A percentile compares a stretch with the other conserved stretches of the same genome.
These are phyloP conservation scores for Gomphus sp. DNA, from an alignment of 1,284 basidiomycete genomes.

Conservation along the genomic window DNA sequence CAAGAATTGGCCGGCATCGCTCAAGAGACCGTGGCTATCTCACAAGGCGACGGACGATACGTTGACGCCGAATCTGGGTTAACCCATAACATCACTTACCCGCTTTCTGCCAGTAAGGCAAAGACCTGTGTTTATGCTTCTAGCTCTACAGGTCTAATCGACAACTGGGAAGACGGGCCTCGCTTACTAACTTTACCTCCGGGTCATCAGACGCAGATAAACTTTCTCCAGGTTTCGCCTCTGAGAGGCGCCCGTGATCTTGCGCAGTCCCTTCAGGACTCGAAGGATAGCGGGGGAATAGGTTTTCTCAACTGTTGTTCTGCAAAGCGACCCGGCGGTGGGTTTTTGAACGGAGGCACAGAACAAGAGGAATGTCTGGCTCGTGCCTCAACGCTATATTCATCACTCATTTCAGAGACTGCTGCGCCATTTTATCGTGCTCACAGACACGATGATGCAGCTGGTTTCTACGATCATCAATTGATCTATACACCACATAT, in stretches of 20 bases:
- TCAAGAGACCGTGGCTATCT: not conserved
- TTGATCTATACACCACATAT: constrained; percentile 17
- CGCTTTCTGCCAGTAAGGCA: not conserved
- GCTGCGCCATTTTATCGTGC: constrained; percentile 15
- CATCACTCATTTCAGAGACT: constrained; percentile 13
- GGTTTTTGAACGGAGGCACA: constrained; percentile 16
- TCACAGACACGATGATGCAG: constrained; percentile 16
- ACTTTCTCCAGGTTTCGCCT: not conserved
- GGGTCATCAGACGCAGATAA: not conserved
- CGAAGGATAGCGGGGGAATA: not conserved
- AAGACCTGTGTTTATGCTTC: constrained; percentile 3
- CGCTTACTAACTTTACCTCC: not conserved
- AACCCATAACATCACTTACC: not conserved
- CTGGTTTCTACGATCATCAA: constrained; percentile 17
- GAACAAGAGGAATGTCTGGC: constrained; percentile 19
- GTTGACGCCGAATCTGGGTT: not conserved
- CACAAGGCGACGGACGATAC: constrained; percentile 1
- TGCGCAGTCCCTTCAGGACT: not conserved
- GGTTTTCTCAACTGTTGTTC: constrained; percentile 17
- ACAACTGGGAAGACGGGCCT: constrained; percentile 1
- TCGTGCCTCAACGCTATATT: constrained; percentile 15
- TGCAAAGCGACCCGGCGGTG: constrained; percentile 18
- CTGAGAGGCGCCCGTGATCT: constrained; percentile 1
- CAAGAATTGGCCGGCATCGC: not conserved
- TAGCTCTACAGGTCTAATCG: constrained; percentile 2